These are phyloP conservation scores for Backusella morwellensis DNA, from an alignment of 192 early-diverging fungal genomes.

Conservation along the genomic window DNA sequence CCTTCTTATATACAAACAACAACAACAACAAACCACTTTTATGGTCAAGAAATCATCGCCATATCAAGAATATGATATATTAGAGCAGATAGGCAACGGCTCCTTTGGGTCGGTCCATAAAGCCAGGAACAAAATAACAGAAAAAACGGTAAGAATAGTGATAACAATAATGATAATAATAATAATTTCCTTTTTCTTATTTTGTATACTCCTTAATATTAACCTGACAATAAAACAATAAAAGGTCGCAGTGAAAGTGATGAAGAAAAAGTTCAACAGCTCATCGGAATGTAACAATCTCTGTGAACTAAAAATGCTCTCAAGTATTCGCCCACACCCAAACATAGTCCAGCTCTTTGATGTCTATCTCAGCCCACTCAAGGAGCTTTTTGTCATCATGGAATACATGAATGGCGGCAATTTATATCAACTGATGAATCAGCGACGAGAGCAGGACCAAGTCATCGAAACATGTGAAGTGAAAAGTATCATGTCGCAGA, in stretches of 20 bases:
- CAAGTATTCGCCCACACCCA: conserved; percentile 71
- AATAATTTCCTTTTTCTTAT: neutral
- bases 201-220: neutral
- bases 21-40: neutral
- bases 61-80: conserved; percentile 55
- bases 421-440: conserved; percentile 86
- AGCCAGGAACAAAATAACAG: conserved; percentile 61
- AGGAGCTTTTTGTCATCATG: conserved; percentile 91
- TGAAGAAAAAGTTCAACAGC: conserved; percentile 78
- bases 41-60: conserved; percentile 27
- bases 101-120: conserved; percentile 79
- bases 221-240: neutral
- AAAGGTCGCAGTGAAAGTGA: conserved; percentile 87
- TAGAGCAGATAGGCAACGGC: conserved; percentile 77
- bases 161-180: neutral
- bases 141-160: conserved; percentile 56
- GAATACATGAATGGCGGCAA: conserved; percentile 93
- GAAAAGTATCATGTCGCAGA: conserved; percentile 62
- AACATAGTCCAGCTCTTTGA: conserved; percentile 87
- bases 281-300: conserved; percentile 72
- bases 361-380: conserved; percentile 76
- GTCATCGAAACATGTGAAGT: neutral
- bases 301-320: conserved; percentile 79
- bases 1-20: neutral
- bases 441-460: conserved; percentile 54